Percentiles rank a stretch among this genome's conserved stretches.
Conservation (phyloP, 257 asterid species). For the Solanum gracilifrons region DNA sequence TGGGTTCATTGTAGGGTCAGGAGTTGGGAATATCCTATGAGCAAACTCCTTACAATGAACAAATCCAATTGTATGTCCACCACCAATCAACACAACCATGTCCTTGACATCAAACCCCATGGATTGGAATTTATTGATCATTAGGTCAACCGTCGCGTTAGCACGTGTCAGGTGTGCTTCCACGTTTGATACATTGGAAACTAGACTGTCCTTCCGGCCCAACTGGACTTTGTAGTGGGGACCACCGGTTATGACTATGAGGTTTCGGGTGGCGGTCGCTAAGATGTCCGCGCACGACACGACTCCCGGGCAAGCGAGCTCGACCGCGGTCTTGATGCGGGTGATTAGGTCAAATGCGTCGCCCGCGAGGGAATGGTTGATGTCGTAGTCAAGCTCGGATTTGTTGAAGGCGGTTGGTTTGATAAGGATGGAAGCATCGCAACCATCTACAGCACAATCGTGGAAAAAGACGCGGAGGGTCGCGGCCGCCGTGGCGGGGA, state of each 20-base stretch:
- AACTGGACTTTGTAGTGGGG: slow-evolving; percentile 48
- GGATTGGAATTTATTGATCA: slow-evolving; percentile 30
- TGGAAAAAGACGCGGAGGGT: slow-evolving; percentile 82
- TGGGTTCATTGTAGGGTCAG: slow-evolving; percentile 59
- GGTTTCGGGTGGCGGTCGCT: slow-evolving; percentile 59
- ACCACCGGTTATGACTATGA: slow-evolving; percentile 63
- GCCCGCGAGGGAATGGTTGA: slow-evolving; percentile 67
- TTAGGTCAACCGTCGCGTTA: slow-evolving; percentile 34
- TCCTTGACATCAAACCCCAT: slow-evolving; percentile 40
- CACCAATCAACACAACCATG: slow-evolving; percentile 74
- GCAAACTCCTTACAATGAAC: slow-evolving; percentile 68
- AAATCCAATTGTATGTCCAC: slow-evolving; percentile 72
- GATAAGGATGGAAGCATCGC: slow-evolving; percentile 78
- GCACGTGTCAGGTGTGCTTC: slow-evolving; percentile 57
- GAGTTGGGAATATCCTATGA: slow-evolving; percentile 30
- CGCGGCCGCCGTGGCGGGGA: slow-evolving; percentile 77
- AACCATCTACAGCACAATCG: slow-evolving; percentile 76
- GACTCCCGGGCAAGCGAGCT: slow-evolving; percentile 65
- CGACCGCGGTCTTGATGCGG: slow-evolving; percentile 60
- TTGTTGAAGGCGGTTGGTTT: slow-evolving; percentile 31
- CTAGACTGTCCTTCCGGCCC: slow-evolving; percentile 51
- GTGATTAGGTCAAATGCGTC: slow-evolving; percentile 62
- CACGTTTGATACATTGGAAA: slow-evolving; percentile 34
- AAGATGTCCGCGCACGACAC: slow-evolving; percentile 82
- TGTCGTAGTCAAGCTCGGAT: slow-evolving; percentile 55